A percentile compares a stretch with the other conserved stretches of the same genome.
phyloP scores from a whole-genome alignment of 2,329 filamentous ascomycete genomes.

The Fusarium buxicola region DNA sequence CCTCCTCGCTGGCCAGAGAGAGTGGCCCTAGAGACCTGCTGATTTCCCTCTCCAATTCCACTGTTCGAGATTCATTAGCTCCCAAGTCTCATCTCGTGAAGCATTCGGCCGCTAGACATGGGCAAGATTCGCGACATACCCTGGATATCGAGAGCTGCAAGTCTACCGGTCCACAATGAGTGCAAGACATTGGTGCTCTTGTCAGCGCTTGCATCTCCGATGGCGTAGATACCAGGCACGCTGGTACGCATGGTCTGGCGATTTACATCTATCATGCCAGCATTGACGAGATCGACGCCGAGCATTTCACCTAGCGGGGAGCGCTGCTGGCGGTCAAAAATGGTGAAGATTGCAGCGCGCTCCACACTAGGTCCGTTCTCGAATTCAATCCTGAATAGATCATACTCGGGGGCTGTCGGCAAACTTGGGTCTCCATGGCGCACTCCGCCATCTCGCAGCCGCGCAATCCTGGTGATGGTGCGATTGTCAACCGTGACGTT shows the following conservation, averaged over 20 bases:
- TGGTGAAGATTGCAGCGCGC: background rate
- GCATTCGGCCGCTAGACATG: too few species aligned
- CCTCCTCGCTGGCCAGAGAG: too few species aligned
- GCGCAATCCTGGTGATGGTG: background rate
- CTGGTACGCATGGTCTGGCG: background rate
- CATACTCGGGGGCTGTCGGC: background rate
- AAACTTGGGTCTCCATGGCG: background rate
- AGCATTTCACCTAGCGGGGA: background rate
- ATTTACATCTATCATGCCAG: background rate
- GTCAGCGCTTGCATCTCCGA: background rate
- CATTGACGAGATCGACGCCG: background rate
- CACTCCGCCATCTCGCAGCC: background rate
- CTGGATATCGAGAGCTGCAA: background rate
- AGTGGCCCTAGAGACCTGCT: too few species aligned
- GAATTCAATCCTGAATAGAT: background rate
- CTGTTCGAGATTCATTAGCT: too few species aligned
- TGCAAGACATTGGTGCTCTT: background rate
- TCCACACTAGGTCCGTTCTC: background rate
- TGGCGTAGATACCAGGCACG: background rate
- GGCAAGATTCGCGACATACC: background rate
- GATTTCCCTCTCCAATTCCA: too few species aligned
- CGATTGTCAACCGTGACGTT: background rate
- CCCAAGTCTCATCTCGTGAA: too few species aligned
- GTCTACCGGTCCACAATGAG: background rate
- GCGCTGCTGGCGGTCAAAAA: background rate